Evolutionary conservation across 495 filamentous ascomycete species (phyloP).

Genomic region (Letharia lupina): DNA sequence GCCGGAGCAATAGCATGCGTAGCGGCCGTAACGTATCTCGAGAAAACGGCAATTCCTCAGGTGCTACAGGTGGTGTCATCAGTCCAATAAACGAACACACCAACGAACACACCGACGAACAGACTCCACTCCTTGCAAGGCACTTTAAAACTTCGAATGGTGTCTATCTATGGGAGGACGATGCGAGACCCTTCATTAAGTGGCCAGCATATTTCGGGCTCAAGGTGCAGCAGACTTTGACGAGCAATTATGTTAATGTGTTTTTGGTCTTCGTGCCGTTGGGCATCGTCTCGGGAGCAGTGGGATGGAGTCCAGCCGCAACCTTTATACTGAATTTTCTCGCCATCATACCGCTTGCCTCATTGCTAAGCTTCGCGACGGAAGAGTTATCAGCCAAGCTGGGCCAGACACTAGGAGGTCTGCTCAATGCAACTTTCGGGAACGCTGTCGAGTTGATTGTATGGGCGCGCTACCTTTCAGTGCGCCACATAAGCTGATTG

Average conservation of each 20-base stretch:
- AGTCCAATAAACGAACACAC: conserved; percentile 13
- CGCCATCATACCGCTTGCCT: conserved; percentile 89
- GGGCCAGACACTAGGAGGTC: conserved; percentile 81
- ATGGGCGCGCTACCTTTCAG: conserved; percentile 28
- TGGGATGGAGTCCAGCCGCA: conserved; percentile 64
- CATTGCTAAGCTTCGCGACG: conserved; percentile 88
- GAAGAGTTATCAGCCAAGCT: conserved; percentile 80
- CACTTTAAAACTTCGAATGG: conserved; percentile 14
- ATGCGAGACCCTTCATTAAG: conserved; percentile 41
- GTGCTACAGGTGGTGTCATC: neutral
- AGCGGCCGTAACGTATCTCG: conserved; percentile 15
- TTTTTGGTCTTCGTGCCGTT: conserved; percentile 84
- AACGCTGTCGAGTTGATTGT: conserved; percentile 99
- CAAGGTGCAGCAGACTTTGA: conserved; percentile 46
- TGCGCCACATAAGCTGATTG: conserved; percentile 14
- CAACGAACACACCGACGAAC: conserved; percentile 21
- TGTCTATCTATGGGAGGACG: conserved; percentile 24
- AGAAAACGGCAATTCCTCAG: neutral
- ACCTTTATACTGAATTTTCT: conserved; percentile 90
- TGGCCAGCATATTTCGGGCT: conserved; percentile 46
- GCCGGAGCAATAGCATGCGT: conserved; percentile 17
- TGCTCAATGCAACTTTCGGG: conserved; percentile 94
- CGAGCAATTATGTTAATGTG: conserved; percentile 72
- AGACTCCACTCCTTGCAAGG: conserved; percentile 30
- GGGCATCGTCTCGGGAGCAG: conserved; percentile 68